Percentiles rank a stretch among this genome's conserved stretches.
Evolutionary conservation across 805 yeast genomes (phyloP).

Genomic region (Metschnikowia shivogae): DNA sequence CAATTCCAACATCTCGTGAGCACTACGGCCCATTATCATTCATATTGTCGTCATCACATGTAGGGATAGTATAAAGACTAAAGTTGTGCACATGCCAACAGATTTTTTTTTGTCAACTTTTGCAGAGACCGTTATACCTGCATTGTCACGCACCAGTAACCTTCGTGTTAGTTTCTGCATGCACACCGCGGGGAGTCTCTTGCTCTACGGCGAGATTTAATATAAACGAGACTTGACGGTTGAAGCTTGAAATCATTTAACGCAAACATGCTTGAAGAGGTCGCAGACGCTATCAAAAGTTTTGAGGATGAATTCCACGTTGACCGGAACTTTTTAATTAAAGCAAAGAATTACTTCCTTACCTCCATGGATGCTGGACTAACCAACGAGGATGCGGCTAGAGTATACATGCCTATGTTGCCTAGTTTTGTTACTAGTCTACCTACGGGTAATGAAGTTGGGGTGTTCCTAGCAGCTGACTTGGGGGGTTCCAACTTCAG

Average conservation of each 20-base stretch:
- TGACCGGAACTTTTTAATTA: slow-evolving; percentile 37
- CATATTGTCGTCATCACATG: too few relatives aligned
- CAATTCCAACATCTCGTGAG: too few relatives aligned
- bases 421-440: slow-evolving; percentile 84
- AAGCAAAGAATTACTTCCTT: slow-evolving; percentile 54
- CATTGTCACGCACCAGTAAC: neutral
- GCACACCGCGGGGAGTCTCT: slow-evolving; percentile 5
- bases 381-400: slow-evolving; percentile 32
- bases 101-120: neutral
- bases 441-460: slow-evolving; percentile 83
- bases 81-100: too few relatives aligned
- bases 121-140: neutral
- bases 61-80: too few relatives aligned
- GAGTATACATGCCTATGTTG: slow-evolving; percentile 73
- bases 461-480: slow-evolving; percentile 84
- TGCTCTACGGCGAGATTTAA: neutral
- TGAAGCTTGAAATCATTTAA: neutral
- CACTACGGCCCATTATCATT: too few relatives aligned
- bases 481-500: slow-evolving; percentile 96
- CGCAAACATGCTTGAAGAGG: slow-evolving; percentile 14
- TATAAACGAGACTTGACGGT: neutral
- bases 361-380: slow-evolving; percentile 61
- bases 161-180: neutral
- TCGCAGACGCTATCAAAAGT: slow-evolving; percentile 26
- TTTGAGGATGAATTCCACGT: slow-evolving; percentile 41